Evolutionary conservation across 192 early-diverging fungal genomes (phyloP).

Genomic region (Podochytrium sp.): DNA sequence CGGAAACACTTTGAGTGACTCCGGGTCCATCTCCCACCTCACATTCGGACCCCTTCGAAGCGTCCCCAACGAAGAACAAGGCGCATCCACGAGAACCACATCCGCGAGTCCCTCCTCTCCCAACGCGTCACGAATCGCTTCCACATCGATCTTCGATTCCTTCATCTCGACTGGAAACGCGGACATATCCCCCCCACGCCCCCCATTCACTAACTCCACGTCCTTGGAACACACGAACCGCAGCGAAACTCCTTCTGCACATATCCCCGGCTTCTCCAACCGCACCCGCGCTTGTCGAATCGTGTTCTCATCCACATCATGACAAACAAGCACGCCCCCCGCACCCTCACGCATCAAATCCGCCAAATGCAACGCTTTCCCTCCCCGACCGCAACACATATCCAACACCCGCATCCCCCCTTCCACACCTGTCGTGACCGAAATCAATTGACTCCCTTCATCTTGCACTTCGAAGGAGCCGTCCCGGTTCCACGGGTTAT

Average conservation of each 20-base stretch:
- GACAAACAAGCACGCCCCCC: slow-evolving; percentile 3
- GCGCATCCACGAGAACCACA: slow-evolving; percentile 30
- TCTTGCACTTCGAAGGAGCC: slow-evolving; percentile 27
- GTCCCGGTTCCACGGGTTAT: background rate
- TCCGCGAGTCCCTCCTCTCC: background rate
- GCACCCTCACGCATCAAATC: slow-evolving; percentile 9
- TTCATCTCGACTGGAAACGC: background rate
- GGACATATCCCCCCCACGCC: slow-evolving; percentile 22
- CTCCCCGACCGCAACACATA: slow-evolving; percentile 28
- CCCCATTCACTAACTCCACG: slow-evolving; percentile 5
- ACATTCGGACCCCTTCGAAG: slow-evolving; percentile 31
- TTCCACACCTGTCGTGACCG: background rate
- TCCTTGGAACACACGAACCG: background rate
- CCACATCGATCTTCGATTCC: background rate
- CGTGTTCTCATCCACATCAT: slow-evolving; percentile 20
- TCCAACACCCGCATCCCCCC: slow-evolving; percentile 7
- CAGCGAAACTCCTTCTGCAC: background rate
- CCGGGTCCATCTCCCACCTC: slow-evolving; percentile 26
- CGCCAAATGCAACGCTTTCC: slow-evolving; percentile 24
- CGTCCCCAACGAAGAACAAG: slow-evolving; percentile 28
- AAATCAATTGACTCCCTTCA: slow-evolving; percentile 30
- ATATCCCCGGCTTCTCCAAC: background rate
- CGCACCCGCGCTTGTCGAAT: slow-evolving; percentile 5
- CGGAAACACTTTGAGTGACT: slow-evolving; percentile 6
- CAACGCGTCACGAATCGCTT: background rate